A percentile compares a stretch with the other conserved stretches of the same genome.
These are phyloP conservation scores for Fusarium praegraminearum DNA, from an alignment of 2,329 filamentous ascomycete species.

Conservation along the genomic window DNA sequence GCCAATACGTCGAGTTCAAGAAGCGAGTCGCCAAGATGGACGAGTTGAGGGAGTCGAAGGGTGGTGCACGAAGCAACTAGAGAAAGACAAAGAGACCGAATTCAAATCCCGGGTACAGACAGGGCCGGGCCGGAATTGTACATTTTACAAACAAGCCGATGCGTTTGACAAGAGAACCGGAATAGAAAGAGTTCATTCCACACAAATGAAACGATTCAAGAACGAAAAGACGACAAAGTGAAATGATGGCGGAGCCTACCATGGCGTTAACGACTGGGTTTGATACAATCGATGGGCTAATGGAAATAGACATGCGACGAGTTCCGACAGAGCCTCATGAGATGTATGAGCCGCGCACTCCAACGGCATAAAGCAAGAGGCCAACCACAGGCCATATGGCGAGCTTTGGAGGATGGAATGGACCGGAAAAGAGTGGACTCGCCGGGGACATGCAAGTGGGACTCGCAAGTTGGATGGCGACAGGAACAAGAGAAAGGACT, in stretches of 20 bases:
- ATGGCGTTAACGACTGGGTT: conserved; percentile 39
- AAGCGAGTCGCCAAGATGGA: conserved; percentile 99
- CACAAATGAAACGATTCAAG: conserved; percentile 30
- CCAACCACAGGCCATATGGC: conserved; percentile 25
- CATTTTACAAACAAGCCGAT: conserved; percentile 48
- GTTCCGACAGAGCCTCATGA: conserved; percentile 41
- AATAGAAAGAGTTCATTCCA: conserved; percentile 46
- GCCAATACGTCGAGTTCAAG: conserved; percentile 99
- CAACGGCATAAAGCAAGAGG: conserved; percentile 26
- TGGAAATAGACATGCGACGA: conserved; percentile 36
- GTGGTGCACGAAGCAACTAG: conserved; percentile 86
- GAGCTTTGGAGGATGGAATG: conserved; percentile 12
- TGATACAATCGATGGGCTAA: conserved; percentile 45
- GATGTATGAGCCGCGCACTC: conserved; percentile 41
- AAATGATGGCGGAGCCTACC: conserved; percentile 32
- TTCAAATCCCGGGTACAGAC: conserved; percentile 25
- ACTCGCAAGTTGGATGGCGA: conserved; percentile 29
- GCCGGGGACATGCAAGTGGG: conserved; percentile 25
- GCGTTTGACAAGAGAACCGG: conserved; percentile 42
- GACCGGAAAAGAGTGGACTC: conserved; percentile 43
- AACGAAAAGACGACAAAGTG: conserved; percentile 19
- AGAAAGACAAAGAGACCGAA: conserved; percentile 41
- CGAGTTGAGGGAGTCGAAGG: conserved; percentile 88
- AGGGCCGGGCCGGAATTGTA: conserved; percentile 47
- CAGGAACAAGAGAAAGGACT: conserved; percentile 12